These are phyloP conservation scores for Parvularia atlantis DNA, from an alignment of 78 protist genomes.

Conservation along the genomic window DNA sequence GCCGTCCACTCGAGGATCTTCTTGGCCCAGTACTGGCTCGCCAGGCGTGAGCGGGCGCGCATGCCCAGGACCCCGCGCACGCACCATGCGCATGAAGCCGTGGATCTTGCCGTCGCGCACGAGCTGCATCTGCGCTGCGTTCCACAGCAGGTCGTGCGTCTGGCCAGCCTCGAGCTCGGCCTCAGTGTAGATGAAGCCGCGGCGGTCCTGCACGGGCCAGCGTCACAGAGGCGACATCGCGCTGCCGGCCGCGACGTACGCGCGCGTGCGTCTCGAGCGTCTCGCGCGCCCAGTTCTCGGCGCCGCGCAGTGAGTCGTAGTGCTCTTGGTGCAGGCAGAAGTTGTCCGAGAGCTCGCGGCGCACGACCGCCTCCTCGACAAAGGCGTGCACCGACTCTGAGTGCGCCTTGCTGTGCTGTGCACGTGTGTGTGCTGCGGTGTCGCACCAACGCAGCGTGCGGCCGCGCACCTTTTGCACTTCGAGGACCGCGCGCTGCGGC, in stretches of 20 bases:
- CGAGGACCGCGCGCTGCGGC: conserved; percentile 25
- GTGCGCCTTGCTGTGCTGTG: neutral
- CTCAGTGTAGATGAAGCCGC: conserved; percentile 22
- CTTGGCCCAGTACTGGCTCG: conserved; percentile 56
- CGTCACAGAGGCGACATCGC: too few relatives aligned
- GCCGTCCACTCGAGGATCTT: conserved; percentile 59
- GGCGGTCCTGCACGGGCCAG: too few relatives aligned
- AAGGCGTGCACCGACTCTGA: neutral
- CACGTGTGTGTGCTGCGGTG: too few relatives aligned
- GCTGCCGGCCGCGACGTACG: too few relatives aligned
- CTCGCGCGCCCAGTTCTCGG: conserved; percentile 43
- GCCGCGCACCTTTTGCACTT: neutral
- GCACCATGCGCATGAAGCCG: conserved; percentile 31
- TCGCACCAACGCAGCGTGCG: too few relatives aligned
- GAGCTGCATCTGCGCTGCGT: conserved; percentile 64
- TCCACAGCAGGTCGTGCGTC: conserved; percentile 68
- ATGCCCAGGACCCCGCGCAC: conserved; percentile 18
- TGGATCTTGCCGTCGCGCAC: conserved; percentile 47
- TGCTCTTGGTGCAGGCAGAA: conserved; percentile 32
- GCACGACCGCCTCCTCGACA: conserved; percentile 44
- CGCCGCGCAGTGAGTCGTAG: conserved; percentile 38
- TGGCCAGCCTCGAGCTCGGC: conserved; percentile 20
- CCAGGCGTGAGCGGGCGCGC: conserved; percentile 3
- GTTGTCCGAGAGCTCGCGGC: conserved; percentile 59
- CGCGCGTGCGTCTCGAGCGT: conserved; percentile 29